Conservation (phyloP, 768 basidiomycete species). For the Trametes elegans region DNA sequence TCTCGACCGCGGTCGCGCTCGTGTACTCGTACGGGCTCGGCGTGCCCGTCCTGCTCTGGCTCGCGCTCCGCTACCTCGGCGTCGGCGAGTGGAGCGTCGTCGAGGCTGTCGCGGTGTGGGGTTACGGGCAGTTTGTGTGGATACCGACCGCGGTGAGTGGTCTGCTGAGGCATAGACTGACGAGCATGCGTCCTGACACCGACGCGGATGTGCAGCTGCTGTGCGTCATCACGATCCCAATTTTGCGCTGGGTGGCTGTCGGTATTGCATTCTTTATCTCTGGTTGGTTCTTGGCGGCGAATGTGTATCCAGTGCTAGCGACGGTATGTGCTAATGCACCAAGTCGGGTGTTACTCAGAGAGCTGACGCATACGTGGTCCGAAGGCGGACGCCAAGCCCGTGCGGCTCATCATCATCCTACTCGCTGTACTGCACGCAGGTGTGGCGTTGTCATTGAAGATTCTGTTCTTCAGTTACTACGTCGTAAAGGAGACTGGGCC, state of each 20-base stretch:
- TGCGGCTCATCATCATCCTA: conserved; percentile 76
- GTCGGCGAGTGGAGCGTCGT: conserved; percentile 88
- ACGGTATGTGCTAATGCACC: conserved; percentile 49
- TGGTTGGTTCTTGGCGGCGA: conserved; percentile 80
- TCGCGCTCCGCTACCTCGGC: conserved; percentile 78
- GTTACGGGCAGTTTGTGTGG: conserved; percentile 83
- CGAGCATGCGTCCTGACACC: neutral
- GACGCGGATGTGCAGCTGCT: conserved; percentile 50
- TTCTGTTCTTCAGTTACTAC: conserved; percentile 68
- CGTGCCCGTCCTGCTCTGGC: conserved; percentile 82
- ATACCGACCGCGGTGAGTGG: conserved; percentile 76
- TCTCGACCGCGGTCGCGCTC: conserved; percentile 78
- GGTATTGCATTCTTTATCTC: conserved; percentile 73
- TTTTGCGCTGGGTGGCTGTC: conserved; percentile 81
- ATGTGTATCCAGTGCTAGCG: conserved; percentile 88
- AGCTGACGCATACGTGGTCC: neutral
- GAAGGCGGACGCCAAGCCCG: conserved; percentile 84
- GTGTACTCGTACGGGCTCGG: conserved; percentile 88
- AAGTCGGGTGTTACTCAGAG: neutral
- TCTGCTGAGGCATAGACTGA: neutral
- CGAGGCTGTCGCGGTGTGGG: conserved; percentile 80
- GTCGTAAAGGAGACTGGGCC: conserved; percentile 40
- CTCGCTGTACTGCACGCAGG: conserved; percentile 74
- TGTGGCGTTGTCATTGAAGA: conserved; percentile 83
- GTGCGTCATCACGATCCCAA: conserved; percentile 81